Base-by-base conservation (phyloP, 768 basidiomycete genomes). In the Flagelloscypha sp. region DNA sequence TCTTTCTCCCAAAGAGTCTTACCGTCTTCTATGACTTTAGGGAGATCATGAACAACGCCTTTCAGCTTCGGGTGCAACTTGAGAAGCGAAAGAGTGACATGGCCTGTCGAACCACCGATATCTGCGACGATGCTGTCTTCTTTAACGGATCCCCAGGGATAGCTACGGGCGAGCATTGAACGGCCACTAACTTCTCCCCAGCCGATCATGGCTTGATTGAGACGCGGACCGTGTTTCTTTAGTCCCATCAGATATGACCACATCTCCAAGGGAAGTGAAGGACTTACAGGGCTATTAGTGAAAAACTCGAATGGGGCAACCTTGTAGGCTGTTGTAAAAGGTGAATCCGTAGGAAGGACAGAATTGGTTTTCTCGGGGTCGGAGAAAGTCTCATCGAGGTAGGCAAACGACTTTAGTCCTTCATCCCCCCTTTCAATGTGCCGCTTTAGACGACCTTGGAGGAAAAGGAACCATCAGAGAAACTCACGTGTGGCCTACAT, bases 331-430 rank as follows among this genome's bases (percentile, higher is more conserved):
- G n/a, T n/a, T n/a, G n/a, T n/a, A n/a, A n/a, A n/a, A n/a, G n/a
- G n/a, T n/a, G n/a, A n/a, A n/a, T n/a, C n/a, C n/a, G n/a, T n/a
- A 7, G 41, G 30, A 18, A 20, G 12, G 12, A 31, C 0, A 46
- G n/a, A n/a, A n/a, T n/a, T n/a, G n/a, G n/a, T n/a, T 36, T 34
- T n/a, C 52, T 55, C 51, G 0, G 59, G 49, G 37, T 65, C 59
- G 6, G 49, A 50, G n/a, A 68, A 45, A 4, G 48, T 56, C 12
- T 65, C 62, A 11, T 57, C 47, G 3, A 68, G 50, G 12, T 41
- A 36, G 0, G 50, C 41, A 8, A 50, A 40, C 1, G 53, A 46
- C 39, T 50, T 49, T 4, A 38, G 37, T 12, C 30, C 40, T 34
- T 51, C 53, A 27, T 51, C 48, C 4, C 40, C 41, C 16, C 47